Percentiles rank a stretch among this genome's conserved stretches.
These are phyloP conservation scores for Garcileccinum viscosum DNA, from an alignment of 1,284 basidiomycete species.

Conservation along the genomic window DNA sequence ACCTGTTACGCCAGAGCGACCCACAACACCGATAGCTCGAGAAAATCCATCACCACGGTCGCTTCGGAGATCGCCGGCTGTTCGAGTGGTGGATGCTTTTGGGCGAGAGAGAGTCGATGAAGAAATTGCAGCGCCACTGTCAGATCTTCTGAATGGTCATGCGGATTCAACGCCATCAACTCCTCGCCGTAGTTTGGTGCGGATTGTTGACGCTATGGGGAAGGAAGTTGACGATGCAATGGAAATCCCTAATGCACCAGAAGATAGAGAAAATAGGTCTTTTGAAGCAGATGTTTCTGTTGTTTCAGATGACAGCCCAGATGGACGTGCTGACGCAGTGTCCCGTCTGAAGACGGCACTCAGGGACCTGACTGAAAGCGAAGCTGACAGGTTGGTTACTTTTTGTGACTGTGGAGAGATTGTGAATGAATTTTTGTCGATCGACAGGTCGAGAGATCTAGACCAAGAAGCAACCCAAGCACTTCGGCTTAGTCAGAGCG, in stretches of 20 bases:
- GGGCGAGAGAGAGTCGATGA: constrained; percentile 47
- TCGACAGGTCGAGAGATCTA: constrained; percentile 44
- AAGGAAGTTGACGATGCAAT: constrained; percentile 51
- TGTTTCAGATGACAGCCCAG: constrained; percentile 37
- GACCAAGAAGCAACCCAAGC: constrained; percentile 59
- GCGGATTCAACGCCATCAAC: constrained; percentile 33
- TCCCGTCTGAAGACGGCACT: constrained; percentile 62
- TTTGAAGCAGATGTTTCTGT: constrained; percentile 37
- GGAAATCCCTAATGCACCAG: constrained; percentile 37
- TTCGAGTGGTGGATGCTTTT: constrained; percentile 67
- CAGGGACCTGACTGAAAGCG: constrained; percentile 58
- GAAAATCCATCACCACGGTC: constrained; percentile 42
- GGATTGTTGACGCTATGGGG: constrained; percentile 74
- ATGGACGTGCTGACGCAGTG: constrained; percentile 58
- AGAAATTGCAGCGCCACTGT: not conserved
- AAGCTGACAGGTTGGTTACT: constrained; percentile 56
- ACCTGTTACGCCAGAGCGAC: constrained; percentile 25
- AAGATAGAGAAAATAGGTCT: constrained; percentile 21
- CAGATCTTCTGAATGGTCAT: constrained; percentile 9
- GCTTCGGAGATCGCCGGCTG: constrained; percentile 51
- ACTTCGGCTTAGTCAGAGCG: constrained; percentile 53
- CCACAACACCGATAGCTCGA: constrained; percentile 29
- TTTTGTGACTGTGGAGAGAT: constrained; percentile 5
- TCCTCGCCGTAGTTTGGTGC: constrained; percentile 51
- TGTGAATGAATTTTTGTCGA: constrained; percentile 18